A percentile compares a stretch with the other conserved stretches of the same genome.
Evolutionary conservation across 1,284 basidiomycete species (phyloP).

Genomic region (Trichosporon faecale): DNA sequence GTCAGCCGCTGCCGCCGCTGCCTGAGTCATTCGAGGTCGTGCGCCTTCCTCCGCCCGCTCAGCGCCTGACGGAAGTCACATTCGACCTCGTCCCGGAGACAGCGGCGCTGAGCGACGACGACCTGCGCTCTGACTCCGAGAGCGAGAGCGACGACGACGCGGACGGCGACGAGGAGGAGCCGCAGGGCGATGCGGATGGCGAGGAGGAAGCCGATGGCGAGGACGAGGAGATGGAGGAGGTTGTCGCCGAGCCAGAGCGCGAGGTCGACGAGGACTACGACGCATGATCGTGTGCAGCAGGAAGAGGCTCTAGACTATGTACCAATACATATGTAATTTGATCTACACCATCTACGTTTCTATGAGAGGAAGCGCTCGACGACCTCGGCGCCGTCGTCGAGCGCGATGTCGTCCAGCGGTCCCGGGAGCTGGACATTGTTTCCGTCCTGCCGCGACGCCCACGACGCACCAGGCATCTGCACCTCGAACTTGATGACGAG

Average conservation of each 20-base stretch:
- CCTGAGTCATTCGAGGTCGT: conserved; percentile 89
- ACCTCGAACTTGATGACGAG: conserved; percentile 75
- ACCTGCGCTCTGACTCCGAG: conserved; percentile 27
- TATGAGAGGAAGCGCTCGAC: conserved; percentile 19
- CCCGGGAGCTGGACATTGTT: conserved; percentile 28
- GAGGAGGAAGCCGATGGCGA: conserved; percentile 37
- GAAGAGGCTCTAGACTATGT: conserved; percentile 5
- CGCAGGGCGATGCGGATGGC: conserved; percentile 19
- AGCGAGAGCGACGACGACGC: conserved; percentile 28
- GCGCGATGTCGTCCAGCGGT: conserved; percentile 29
- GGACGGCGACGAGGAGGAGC: conserved; percentile 25
- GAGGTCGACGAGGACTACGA: conserved; percentile 50
- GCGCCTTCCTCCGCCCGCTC: conserved; percentile 70
- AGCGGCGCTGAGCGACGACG: conserved; percentile 53
- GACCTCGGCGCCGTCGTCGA: conserved; percentile 16
- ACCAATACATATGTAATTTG: conserved; percentile 10
- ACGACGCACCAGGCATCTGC: conserved; percentile 63
- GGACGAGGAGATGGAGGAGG: conserved; percentile 46
- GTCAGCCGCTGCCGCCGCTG: conserved; percentile 80
- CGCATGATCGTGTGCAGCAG: conserved; percentile 18
- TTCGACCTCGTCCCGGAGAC: conserved; percentile 90
- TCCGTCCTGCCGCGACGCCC: conserved; percentile 35
- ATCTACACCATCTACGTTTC: background rate
- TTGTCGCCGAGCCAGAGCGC: conserved; percentile 27
- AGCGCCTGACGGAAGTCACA: conserved; percentile 84